phyloP scores from a whole-genome alignment of 805 yeast species.

The Suhomyces tanzawaensis region DNA sequence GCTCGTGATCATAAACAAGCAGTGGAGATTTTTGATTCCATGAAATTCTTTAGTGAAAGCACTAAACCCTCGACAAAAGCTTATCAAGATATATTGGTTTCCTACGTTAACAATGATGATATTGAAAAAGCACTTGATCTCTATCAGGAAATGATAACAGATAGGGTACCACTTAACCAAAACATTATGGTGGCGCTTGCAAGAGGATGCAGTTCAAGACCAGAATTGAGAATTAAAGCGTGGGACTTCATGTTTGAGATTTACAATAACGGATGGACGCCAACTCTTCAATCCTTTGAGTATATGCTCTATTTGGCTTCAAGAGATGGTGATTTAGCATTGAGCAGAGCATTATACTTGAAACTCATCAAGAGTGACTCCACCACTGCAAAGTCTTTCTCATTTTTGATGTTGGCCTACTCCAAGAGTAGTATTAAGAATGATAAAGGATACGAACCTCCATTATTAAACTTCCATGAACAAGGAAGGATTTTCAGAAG shows the following conservation, averaged over 20 bases:
- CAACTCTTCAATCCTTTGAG: slow-evolving; percentile 53
- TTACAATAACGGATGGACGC: slow-evolving; percentile 42
- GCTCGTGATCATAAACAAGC: slow-evolving; percentile 57
- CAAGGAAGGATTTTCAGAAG: slow-evolving; percentile 47
- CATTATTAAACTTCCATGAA: slow-evolving; percentile 37
- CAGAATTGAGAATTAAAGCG: slow-evolving; percentile 51
- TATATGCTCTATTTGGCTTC: slow-evolving; percentile 76
- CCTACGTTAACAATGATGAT: slow-evolving; percentile 60
- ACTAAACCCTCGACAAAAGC: slow-evolving; percentile 67
- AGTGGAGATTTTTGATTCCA: slow-evolving; percentile 69
- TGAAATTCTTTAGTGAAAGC: slow-evolving; percentile 71
- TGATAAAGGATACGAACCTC: slow-evolving; percentile 22
- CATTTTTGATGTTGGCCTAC: slow-evolving; percentile 50
- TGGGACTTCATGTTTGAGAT: slow-evolving; percentile 79
- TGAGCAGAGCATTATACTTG: slow-evolving; percentile 66
- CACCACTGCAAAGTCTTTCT: slow-evolving; percentile 39
- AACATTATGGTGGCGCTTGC: slow-evolving; percentile 54
- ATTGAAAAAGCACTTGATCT: slow-evolving; percentile 75
- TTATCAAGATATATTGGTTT: slow-evolving; percentile 68
- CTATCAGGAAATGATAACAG: slow-evolving; percentile 60
- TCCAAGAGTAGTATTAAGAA: slow-evolving; percentile 31
- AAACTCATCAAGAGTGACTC: slow-evolving; percentile 39
- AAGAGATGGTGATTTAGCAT: slow-evolving; percentile 70
- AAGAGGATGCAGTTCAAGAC: slow-evolving; percentile 60
- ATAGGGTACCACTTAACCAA: slow-evolving; percentile 29